Base-by-base conservation (phyloP, 331 rosid genomes). In the Stylosanthes scabra region DNA sequence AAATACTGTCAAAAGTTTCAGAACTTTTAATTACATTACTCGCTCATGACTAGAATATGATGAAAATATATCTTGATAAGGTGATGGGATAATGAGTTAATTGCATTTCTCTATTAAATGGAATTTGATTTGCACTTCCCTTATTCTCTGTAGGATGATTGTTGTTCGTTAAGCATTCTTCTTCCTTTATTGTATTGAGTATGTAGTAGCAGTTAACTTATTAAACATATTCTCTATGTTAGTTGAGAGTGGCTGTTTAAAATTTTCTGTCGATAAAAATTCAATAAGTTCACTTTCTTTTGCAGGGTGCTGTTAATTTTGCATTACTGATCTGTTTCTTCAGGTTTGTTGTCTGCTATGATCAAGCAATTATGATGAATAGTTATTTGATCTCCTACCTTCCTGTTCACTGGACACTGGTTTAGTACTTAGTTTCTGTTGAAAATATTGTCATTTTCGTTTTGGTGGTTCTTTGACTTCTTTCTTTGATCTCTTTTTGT, bases 271-370 rank as follows among this genome's bases (percentile, higher is more conserved):
- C 7, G 12, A 55, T 11, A 14, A 20, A 31, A 61, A 49, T 52
- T 70, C 57, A 47, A 0, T 25, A 63, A 65, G 49, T 62, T 46
- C 10, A 42, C 77, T 76, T 76, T 78, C 52, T 56, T 51, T 75
- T 64, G 70, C 83, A 95, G 99, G 99, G 99, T 83, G 99, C 99
- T 63, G 99, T 95, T 74, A 95, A 92, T 86, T 95, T 95, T 86
- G 98, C 99, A 40, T 85, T 95, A 90, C 99, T 6, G 99, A 95
- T 83, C 92, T 95, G 72, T 95, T 95, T 83, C 98, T 95, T 79
- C 99, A 95, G 97, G 99, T 95, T 70, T 71, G 68, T 63, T 59
- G n/a, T 63, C 47, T 73, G 16, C 75, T 50, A 59, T 52, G 27
- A 52, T 72, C 55, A 77, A 77, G 66, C 42, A 70, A 59, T 66